A percentile compares a stretch with the other conserved stretches of the same genome.
These are phyloP conservation scores for Gilbertella persicaria DNA, from an alignment of 371 early-diverging fungal species.

Conservation along the genomic window DNA sequence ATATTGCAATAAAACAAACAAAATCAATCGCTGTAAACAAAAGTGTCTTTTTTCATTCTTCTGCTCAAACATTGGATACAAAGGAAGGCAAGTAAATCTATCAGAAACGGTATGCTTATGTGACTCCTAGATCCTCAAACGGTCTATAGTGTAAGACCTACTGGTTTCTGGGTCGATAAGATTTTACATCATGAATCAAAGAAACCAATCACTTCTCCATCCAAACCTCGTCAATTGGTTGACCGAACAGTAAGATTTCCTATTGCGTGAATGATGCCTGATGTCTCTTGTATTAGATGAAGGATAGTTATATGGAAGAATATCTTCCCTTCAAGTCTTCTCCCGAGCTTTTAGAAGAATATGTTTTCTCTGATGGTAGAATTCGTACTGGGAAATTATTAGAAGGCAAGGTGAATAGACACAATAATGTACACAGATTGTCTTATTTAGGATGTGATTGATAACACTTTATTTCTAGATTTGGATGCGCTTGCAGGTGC, in stretches of 20 bases:
- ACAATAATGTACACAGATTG: background rate
- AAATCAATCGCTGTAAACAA: background rate
- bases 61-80: background rate
- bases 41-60: slow-evolving; percentile 3
- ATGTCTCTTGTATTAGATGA: slow-evolving; percentile 12
- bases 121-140: background rate
- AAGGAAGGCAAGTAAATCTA: slow-evolving; percentile 14
- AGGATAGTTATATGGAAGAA: slow-evolving; percentile 79
- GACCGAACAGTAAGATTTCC: slow-evolving; percentile 16
- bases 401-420: slow-evolving; percentile 35
- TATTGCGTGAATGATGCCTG: background rate
- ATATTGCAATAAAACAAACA: background rate
- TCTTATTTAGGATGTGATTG: too few relatives aligned
- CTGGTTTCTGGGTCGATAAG: slow-evolving; percentile 45
- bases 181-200: slow-evolving; percentile 23
- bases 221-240: slow-evolving; percentile 17
- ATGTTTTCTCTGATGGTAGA: slow-evolving; percentile 73
- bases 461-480: slow-evolving; percentile 33
- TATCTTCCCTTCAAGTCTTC: slow-evolving; percentile 80
- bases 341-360: slow-evolving; percentile 76
- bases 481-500: slow-evolving; percentile 86
- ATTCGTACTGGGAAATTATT: slow-evolving; percentile 67
- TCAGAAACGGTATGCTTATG: too few relatives aligned
- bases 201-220: slow-evolving; percentile 3
- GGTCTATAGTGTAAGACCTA: slow-evolving; percentile 35